phyloP scores from a whole-genome alignment of 2,329 filamentous ascomycete genomes.

The Fusarium musae region DNA sequence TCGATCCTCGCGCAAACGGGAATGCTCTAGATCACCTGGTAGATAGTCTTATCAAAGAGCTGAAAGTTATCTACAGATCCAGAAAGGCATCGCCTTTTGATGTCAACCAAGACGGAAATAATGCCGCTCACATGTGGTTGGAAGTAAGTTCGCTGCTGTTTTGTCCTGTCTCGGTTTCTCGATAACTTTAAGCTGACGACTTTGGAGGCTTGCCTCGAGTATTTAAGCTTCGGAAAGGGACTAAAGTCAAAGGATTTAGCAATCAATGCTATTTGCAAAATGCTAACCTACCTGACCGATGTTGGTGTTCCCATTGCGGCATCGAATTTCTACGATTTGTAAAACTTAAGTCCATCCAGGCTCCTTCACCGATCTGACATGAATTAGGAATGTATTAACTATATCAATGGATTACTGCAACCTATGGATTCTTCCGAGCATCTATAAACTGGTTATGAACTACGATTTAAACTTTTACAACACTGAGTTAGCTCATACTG shows the following conservation, averaged over 20 bases:
- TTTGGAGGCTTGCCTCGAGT: not conserved
- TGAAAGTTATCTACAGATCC: not conserved
- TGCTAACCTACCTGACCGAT: accelerated
- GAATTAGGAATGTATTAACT: accelerated
- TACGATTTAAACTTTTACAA: accelerated
- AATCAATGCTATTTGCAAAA: not conserved
- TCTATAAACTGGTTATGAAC: not conserved
- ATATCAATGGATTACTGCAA: not conserved
- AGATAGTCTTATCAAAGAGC: too few species aligned
- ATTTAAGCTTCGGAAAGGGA: too few species aligned
- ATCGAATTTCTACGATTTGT: not conserved
- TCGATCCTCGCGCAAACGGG: too few species aligned
- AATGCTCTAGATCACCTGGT: too few species aligned
- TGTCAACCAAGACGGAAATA: accelerated
- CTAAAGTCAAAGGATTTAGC: too few species aligned
- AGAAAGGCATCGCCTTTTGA: not conserved
- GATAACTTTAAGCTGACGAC: accelerated
- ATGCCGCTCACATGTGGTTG: accelerated
- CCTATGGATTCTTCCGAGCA: not conserved
- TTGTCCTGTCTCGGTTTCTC: not conserved
- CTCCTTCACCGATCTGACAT: accelerated
- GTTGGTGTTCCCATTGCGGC: not conserved
- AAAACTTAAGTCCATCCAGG: accelerated
- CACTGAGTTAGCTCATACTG: not conserved
- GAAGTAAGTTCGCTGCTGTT: not conserved